phyloP scores from a whole-genome alignment of 352 stramenopile genomes.

The Elongisporangium undulatum region DNA sequence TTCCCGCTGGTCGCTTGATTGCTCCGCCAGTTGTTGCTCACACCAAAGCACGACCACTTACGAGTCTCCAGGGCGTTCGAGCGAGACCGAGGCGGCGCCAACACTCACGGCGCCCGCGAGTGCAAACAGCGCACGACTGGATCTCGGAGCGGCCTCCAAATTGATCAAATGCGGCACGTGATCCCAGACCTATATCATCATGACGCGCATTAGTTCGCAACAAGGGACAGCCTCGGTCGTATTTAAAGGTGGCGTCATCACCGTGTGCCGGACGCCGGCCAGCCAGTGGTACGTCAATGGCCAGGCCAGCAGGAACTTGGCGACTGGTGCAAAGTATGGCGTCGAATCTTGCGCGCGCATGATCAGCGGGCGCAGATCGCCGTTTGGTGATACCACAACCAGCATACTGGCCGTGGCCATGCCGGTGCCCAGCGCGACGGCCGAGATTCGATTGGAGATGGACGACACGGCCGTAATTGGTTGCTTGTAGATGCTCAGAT shows the following conservation, averaged over 20 bases:
- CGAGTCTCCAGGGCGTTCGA: neutral
- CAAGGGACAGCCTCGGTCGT: neutral
- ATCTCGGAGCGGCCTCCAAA: constrained; percentile 15
- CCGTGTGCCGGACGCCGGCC: constrained; percentile 63
- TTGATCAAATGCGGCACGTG: constrained; percentile 56
- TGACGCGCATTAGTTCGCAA: neutral
- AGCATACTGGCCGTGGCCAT: constrained; percentile 26
- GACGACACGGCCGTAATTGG: constrained; percentile 86
- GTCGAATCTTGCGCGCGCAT: neutral
- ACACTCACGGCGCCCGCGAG: constrained; percentile 11
- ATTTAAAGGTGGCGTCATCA: constrained; percentile 70
- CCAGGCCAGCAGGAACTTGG: constrained; percentile 89
- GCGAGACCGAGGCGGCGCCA: neutral
- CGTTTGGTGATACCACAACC: neutral
- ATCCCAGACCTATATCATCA: constrained; percentile 65
- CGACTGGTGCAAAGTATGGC: constrained; percentile 10
- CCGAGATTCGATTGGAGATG: constrained; percentile 90
- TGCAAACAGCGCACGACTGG: constrained; percentile 18
- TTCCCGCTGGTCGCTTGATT: too few relatives aligned
- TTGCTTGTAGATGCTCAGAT: constrained; percentile 92
- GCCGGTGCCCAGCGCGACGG: constrained; percentile 70
- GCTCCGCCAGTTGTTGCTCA: neutral
- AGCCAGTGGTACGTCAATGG: constrained; percentile 91
- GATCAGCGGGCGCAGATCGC: neutral
- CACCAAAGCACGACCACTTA: neutral